Percentiles rank a stretch among this genome's conserved stretches.
phyloP scores from a whole-genome alignment of 371 early-diverging fungal genomes.

The Rhizopus delemar region DNA sequence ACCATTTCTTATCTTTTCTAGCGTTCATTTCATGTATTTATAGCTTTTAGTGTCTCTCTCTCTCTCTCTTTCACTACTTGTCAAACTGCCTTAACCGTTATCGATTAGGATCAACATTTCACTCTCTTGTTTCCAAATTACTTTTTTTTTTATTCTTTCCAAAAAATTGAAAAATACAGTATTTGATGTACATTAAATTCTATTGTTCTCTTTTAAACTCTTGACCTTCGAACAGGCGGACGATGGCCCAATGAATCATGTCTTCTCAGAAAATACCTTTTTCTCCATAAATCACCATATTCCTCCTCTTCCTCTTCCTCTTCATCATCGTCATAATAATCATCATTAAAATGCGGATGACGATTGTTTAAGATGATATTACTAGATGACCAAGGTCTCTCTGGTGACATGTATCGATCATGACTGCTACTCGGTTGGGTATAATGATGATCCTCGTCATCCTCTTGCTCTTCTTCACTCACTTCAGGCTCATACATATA shows the following conservation, averaged over 20 bases:
- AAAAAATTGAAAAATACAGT: no score
- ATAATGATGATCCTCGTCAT: background rate
- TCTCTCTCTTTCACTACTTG: no score
- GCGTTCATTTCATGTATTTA: no score
- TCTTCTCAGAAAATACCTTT: constrained; percentile 1
- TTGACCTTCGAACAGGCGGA: constrained; percentile 2
- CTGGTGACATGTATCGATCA: background rate
- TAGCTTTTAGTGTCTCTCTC: no score
- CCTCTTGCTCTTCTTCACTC: constrained; percentile 14
- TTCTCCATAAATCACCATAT: constrained; percentile 11
- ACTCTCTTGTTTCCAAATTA: no score
- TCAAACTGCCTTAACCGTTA: no score
- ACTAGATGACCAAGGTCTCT: constrained; percentile 1
- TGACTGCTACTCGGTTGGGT: constrained; percentile 3
- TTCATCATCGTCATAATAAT: constrained; percentile 5
- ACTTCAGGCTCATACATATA: constrained; percentile 10
- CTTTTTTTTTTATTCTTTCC: no score
- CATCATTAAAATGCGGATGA: background rate
- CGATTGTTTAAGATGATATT: background rate
- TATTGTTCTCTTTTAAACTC: background rate
- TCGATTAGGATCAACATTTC: no score
- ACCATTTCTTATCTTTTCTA: no score
- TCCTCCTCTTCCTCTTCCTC: background rate
- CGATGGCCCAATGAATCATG: constrained; percentile 9
- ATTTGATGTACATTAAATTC: no score